Evolutionary conservation across 140 eudicot species (phyloP).

Genomic region (Erigeron philadelphicus): DNA sequence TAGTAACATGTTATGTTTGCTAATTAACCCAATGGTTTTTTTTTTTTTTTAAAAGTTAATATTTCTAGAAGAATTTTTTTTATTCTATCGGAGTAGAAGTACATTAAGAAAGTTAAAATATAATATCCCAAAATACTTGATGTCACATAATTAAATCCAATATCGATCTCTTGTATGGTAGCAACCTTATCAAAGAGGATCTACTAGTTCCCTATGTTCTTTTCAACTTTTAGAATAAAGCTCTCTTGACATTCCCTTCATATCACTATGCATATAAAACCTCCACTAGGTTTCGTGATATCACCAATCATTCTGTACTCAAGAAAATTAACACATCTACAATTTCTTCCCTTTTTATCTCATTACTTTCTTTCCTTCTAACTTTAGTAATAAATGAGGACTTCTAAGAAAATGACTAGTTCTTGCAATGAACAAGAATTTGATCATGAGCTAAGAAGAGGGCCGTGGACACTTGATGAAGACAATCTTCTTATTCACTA

Average conservation of each 20-base stretch:
- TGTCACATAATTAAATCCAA: conserved; percentile 23
- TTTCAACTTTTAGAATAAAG: conserved; percentile 30
- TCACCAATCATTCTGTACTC: conserved; percentile 27
- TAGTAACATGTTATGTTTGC: too few species aligned
- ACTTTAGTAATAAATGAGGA: conserved; percentile 26
- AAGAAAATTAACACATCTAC: conserved; percentile 13
- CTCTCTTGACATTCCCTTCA: conserved; percentile 22
- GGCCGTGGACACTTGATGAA: conserved; percentile 59
- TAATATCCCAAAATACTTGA: conserved; percentile 18
- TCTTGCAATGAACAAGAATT: conserved; percentile 29
- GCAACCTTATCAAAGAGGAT: conserved; percentile 34
- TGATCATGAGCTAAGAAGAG: conserved; percentile 40
- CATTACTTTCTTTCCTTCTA: conserved; percentile 4
- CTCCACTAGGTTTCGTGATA: conserved; percentile 31
- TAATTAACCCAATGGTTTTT: too few species aligned
- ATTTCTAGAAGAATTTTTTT: neutral
- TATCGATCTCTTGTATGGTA: conserved; percentile 21
- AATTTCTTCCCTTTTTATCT: conserved; percentile 23
- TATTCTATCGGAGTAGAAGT: neutral
- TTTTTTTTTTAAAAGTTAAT: neutral
- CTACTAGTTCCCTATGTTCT: conserved; percentile 34
- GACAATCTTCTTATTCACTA: conserved; percentile 43
- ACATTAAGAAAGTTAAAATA: neutral
- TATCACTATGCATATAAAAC: conserved; percentile 32
- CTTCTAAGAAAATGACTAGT: conserved; percentile 25